phyloP scores from a whole-genome alignment of 805 yeast species.

The Metschnikowia cerradonensis region DNA sequence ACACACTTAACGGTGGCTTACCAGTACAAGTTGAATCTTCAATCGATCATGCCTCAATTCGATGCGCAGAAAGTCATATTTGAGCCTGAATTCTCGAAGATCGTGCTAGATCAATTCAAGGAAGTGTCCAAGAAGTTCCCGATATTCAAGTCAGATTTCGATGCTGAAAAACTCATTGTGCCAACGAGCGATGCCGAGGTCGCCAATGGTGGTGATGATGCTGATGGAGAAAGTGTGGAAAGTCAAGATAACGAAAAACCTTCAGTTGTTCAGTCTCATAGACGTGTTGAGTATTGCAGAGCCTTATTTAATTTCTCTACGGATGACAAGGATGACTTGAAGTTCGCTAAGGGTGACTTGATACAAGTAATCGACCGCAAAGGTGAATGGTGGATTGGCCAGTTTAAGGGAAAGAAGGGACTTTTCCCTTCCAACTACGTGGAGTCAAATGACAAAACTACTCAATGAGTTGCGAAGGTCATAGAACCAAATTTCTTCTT shows the following conservation, averaged over 20 bases:
- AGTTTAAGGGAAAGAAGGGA: conserved; percentile 24
- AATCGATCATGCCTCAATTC: conserved; percentile 13
- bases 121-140: not conserved
- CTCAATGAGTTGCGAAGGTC: not conserved
- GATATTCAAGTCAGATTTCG: not conserved
- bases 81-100: not conserved
- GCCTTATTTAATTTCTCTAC: conserved; percentile 41
- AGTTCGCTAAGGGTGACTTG: conserved; percentile 40
- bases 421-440: conserved; percentile 36
- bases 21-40: conserved; percentile 24
- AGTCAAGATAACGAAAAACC: not conserved
- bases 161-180: not conserved
- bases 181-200: not conserved
- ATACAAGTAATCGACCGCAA: conserved; percentile 33
- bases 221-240: not conserved
- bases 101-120: not conserved
- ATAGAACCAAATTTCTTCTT: not conserved
- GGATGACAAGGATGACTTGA: conserved; percentile 38
- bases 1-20: conserved; percentile 34
- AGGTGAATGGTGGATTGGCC: conserved; percentile 39
- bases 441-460: not conserved
- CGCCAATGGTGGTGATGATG: not conserved
- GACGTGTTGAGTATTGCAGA: conserved; percentile 20
- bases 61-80: conserved; percentile 6
- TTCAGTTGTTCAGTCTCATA: not conserved